Percentiles rank a stretch among this genome's conserved stretches.
Evolutionary conservation across 2,329 filamentous ascomycete genomes (phyloP).

Genomic region (Pseudogymnoascus sp.): DNA sequence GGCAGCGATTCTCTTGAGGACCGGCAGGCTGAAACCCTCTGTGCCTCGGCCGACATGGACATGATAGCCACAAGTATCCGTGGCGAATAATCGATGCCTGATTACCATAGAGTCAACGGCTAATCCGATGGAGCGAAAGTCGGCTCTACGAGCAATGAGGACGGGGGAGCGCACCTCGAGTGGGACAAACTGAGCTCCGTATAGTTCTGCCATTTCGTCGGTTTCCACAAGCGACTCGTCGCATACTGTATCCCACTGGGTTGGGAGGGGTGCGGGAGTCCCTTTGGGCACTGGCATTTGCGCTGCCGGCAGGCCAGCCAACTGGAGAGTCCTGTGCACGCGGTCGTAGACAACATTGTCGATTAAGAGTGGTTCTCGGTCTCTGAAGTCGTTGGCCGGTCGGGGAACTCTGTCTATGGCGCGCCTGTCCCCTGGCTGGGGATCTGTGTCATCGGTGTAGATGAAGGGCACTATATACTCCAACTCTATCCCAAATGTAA

Average conservation of each 20-base stretch:
- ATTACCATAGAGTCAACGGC: constrained; percentile 9
- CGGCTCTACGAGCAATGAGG: background rate
- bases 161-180: background rate
- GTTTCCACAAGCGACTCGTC: background rate
- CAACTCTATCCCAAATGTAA: background rate
- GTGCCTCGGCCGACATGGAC: constrained; percentile 25
- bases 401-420: background rate
- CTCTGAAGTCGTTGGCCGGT: background rate
- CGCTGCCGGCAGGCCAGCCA: background rate
- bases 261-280: background rate
- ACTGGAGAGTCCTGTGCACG: background rate
- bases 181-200: background rate
- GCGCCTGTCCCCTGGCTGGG: background rate
- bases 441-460: background rate
- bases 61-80: constrained; percentile 22
- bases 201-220: background rate
- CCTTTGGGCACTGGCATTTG: background rate
- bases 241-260: background rate
- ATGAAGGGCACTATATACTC: background rate
- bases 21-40: constrained; percentile 18
- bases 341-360: background rate
- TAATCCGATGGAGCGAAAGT: background rate
- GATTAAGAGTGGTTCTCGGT: background rate
- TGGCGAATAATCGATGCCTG: constrained; percentile 18
- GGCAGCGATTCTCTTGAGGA: constrained; percentile 24